phyloP scores from a whole-genome alignment of 2,329 filamentous ascomycete species.

The Verticillium albo-atrum region DNA sequence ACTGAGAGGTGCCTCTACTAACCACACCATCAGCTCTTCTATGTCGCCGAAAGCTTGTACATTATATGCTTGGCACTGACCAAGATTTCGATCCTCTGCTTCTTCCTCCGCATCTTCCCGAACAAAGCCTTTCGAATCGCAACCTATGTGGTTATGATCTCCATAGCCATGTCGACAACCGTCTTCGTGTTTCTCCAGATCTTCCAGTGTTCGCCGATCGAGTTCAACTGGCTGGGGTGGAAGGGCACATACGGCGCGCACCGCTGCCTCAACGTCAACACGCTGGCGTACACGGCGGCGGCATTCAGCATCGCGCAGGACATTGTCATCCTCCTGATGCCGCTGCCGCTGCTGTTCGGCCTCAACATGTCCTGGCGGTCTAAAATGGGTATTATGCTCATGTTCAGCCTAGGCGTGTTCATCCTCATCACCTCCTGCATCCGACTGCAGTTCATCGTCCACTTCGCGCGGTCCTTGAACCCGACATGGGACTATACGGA shows the following conservation, averaged over 20 bases:
- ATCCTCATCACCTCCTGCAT: slow-evolving; percentile 28
- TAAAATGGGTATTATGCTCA: slow-evolving; percentile 23
- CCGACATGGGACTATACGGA: slow-evolving; percentile 37
- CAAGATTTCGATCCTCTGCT: slow-evolving; percentile 25
- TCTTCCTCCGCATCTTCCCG: slow-evolving; percentile 27
- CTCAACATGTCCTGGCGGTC: slow-evolving; percentile 22
- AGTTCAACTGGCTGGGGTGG: slow-evolving; percentile 26
- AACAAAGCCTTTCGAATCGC: slow-evolving; percentile 20
- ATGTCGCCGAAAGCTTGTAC: slow-evolving; percentile 26
- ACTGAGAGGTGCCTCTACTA: background rate
- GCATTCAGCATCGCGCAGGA: slow-evolving; percentile 29
- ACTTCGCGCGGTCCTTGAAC: slow-evolving; percentile 27
- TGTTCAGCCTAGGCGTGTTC: slow-evolving; percentile 33
- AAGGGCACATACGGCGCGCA: slow-evolving; percentile 18
- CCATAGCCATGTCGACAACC: slow-evolving; percentile 18
- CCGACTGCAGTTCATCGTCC: slow-evolving; percentile 27
- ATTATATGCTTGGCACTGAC: slow-evolving; percentile 21
- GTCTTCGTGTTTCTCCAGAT: slow-evolving; percentile 25
- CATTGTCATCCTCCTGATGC: slow-evolving; percentile 25
- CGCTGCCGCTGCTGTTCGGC: slow-evolving; percentile 24
- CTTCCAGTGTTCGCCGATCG: slow-evolving; percentile 30
- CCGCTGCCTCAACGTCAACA: slow-evolving; percentile 26
- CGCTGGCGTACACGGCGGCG: slow-evolving; percentile 23
- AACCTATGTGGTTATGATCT: slow-evolving; percentile 17
- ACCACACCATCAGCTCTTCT: slow-evolving; percentile 17